Evolutionary conservation across 768 basidiomycete genomes (phyloP).

Genomic region (Sporobolomyces phaffii): DNA sequence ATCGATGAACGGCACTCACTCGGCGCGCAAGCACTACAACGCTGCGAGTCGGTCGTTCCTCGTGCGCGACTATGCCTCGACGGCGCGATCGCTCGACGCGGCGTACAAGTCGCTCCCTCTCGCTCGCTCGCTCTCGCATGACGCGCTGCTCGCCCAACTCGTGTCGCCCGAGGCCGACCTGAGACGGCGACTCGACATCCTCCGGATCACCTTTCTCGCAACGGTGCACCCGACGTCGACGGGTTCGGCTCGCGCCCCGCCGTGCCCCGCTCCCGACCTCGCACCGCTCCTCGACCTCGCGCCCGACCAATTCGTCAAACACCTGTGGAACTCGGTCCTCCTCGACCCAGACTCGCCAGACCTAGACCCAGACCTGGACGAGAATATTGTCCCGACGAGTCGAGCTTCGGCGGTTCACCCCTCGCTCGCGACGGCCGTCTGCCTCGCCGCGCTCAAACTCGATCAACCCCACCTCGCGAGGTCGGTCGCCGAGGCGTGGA

Average conservation of each 20-base stretch:
- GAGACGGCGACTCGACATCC: conserved; percentile 18
- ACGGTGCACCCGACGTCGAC: conserved; percentile 32
- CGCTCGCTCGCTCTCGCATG: background rate
- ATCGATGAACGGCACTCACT: background rate
- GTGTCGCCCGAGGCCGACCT: background rate
- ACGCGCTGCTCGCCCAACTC: background rate
- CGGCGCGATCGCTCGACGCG: conserved; percentile 12
- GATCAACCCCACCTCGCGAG: conserved; percentile 15
- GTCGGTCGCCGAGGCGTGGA: conserved; percentile 29
- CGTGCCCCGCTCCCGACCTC: background rate
- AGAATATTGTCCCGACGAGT: conserved; percentile 29
- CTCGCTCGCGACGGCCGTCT: conserved; percentile 27
- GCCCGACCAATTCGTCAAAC: conserved; percentile 6
- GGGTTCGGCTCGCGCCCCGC: background rate
- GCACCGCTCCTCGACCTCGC: conserved; percentile 4
- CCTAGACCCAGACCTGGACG: background rate
- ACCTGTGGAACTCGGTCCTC: conserved; percentile 17
- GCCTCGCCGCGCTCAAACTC: conserved; percentile 34
- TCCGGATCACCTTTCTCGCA: conserved; percentile 33
- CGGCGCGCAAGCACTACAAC: conserved; percentile 23
- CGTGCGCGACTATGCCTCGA: conserved; percentile 20
- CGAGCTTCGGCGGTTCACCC: conserved; percentile 28
- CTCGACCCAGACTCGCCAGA: background rate
- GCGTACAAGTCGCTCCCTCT: background rate
- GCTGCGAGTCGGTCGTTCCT: conserved; percentile 26